Evolutionary conservation across 305 asterid species (phyloP).

Genomic region (Solanum chacoense): DNA sequence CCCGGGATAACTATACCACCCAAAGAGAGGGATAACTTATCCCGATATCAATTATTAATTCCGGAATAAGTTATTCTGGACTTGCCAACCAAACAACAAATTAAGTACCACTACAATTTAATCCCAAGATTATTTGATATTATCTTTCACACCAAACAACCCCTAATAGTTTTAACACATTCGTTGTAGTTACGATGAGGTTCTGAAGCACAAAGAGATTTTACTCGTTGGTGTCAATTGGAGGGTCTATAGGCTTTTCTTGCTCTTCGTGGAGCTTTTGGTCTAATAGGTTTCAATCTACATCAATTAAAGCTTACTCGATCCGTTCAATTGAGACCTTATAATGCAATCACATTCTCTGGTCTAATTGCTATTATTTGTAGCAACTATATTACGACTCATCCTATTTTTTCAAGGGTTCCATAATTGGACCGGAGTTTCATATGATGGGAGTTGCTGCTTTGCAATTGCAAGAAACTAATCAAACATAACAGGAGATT

Average conservation of each 20-base stretch:
- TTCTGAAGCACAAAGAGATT: not conserved
- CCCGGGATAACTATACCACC: not conserved
- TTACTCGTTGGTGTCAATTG: not conserved
- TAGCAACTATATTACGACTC: not conserved
- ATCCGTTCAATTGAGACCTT: not conserved
- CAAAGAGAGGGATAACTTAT: not conserved
- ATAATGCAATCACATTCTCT: not conserved
- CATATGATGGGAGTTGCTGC: not conserved
- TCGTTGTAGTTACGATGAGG: fast-evolving
- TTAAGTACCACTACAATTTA: not conserved
- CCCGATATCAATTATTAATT: too few relatives aligned
- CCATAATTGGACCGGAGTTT: not conserved
- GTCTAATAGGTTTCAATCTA: not conserved
- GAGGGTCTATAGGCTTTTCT: not conserved
- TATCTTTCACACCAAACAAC: not conserved
- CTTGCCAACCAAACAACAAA: not conserved
- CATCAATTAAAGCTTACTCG: not conserved
- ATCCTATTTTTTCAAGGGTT: not conserved
- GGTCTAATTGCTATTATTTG: not conserved
- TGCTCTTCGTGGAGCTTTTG: not conserved
- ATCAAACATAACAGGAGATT: not conserved
- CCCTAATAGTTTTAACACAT: not conserved
- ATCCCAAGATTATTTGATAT: not conserved
- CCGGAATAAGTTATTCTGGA: not conserved
- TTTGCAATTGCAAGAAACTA: not conserved